Base-by-base conservation (phyloP, 2,329 filamentous ascomycete species). In the Tolypocladium sp. region DNA sequence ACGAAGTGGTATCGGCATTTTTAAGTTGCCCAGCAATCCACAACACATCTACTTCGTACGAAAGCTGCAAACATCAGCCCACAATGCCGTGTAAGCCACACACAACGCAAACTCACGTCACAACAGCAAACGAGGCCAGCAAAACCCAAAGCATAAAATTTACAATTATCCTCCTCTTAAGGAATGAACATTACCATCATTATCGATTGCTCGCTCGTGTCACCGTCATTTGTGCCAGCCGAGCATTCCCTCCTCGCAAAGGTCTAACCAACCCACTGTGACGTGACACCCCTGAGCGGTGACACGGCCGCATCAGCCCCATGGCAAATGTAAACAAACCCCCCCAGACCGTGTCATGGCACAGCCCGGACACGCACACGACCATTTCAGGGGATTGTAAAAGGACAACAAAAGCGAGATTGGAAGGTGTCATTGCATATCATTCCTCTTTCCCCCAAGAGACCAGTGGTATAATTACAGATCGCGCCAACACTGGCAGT, bases 381-480 rank as follows among this genome's bases (percentile, higher is more conserved):
- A 33, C 9, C 17, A 52, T 52, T 22, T 35, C 30, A 25, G 49
- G 17, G 27, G 20, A 20, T 35, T 52, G 30, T 20, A 35, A 25
- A 27, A 20, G 9, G 10, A 49, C 17, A 46, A 42, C 49, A 42
- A 44, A 42, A 25, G n/a, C 38, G 40, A 42, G 37, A 30, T 56
- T 35, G n/a, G 22, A 44, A 56, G 42, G 27, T 37, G 52, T 58
- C 56, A 56, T 58, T 56, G 35, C n/a, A 57, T 59, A 35, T 59
- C 57, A 58, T 60, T 59, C 57, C 52, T 38, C 38, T 27, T 42
- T 25, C 52, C 30, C 42, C 15, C 37, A 49, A 25, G 9, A 58
- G 38, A 49, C 57, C n/a, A 58, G 56, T 58, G 58, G 59, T 59
- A 60, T 60, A 59, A 59, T 62, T 60, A 62, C 62, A 63, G 51